These are phyloP conservation scores for Paragyromitra xinjiangensis DNA, from an alignment of 495 filamentous ascomycete species.

Conservation along the genomic window DNA sequence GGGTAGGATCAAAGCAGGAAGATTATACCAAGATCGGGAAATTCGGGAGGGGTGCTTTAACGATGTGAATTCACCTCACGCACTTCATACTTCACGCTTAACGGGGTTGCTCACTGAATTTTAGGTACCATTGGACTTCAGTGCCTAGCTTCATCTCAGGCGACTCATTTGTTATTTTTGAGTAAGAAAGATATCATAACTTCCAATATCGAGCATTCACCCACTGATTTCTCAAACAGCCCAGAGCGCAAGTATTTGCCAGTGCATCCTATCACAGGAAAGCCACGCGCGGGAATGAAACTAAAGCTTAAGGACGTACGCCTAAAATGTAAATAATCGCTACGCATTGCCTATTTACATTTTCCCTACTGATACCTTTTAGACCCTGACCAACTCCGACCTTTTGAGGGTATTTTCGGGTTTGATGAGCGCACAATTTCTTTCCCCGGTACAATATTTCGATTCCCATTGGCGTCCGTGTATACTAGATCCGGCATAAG, in stretches of 20 bases:
- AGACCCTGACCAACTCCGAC: slow-evolving; percentile 59
- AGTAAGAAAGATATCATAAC: slow-evolving; percentile 48
- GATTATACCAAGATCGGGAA: slow-evolving; percentile 59
- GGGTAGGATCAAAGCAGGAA: slow-evolving; percentile 59
- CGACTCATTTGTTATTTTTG: slow-evolving; percentile 59
- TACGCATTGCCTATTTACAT: not conserved
- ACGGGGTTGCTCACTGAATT: slow-evolving; percentile 13
- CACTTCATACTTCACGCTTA: not conserved
- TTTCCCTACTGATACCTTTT: not conserved
- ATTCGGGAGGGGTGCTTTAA: slow-evolving; percentile 61
- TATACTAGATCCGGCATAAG: not conserved
- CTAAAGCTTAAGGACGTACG: slow-evolving; percentile 44
- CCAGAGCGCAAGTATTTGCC: slow-evolving; percentile 59
- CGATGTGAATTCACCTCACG: slow-evolving; percentile 50
- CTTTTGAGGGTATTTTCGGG: slow-evolving; percentile 60
- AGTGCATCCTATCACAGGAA: slow-evolving; percentile 49
- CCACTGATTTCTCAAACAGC: slow-evolving; percentile 33
- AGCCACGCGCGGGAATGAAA: slow-evolving; percentile 48
- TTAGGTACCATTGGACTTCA: slow-evolving; percentile 62
- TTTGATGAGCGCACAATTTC: slow-evolving; percentile 49
- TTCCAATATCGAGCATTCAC: not conserved
- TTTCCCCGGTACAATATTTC: slow-evolving; percentile 61
- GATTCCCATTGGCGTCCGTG: slow-evolving; percentile 58
- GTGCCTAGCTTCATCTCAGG: slow-evolving; percentile 61
- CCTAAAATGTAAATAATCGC: slow-evolving; percentile 28